phyloP scores from a whole-genome alignment of 495 filamentous ascomycete species.

The Tuber melanosporum region DNA sequence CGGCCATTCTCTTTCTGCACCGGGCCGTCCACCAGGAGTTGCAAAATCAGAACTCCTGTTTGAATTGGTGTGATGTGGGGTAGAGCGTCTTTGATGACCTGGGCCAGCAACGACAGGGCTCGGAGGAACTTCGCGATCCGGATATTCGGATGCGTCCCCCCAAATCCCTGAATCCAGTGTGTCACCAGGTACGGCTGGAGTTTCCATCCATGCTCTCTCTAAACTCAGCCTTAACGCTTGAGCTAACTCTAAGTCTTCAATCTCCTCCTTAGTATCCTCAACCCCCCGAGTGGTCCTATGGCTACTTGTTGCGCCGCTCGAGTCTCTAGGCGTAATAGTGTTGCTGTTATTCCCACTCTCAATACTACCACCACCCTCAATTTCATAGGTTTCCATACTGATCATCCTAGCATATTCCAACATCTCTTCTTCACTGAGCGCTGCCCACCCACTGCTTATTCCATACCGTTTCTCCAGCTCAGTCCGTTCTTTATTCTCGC shows the following conservation, averaged over 20 bases:
- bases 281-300: constrained; percentile 42
- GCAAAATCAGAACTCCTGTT: not conserved
- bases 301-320: constrained; percentile 40
- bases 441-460: constrained; percentile 73
- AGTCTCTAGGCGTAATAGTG: constrained; percentile 26
- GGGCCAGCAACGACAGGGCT: not conserved
- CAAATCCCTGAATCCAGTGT: constrained; percentile 2
- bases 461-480: constrained; percentile 62
- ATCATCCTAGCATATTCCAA: constrained; percentile 82
- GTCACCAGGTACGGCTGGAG: not conserved
- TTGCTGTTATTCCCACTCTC: constrained; percentile 23
- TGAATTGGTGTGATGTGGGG: not conserved
- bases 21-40: not conserved
- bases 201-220: constrained; percentile 7
- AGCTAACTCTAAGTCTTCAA: constrained; percentile 65
- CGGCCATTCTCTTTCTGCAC: constrained; percentile 20
- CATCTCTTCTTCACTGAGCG: constrained; percentile 79
- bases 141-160: constrained; percentile 17
- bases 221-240: constrained; percentile 36
- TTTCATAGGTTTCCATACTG: constrained; percentile 66
- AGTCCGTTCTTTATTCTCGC: constrained; percentile 52
- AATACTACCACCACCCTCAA: constrained; percentile 43
- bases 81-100: not conserved
- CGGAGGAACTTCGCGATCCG: not conserved
- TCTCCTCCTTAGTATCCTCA: constrained; percentile 44